Percentiles rank a stretch among this genome's conserved stretches.
These are phyloP conservation scores for Gelatoporia subvermispora DNA, from an alignment of 768 basidiomycete genomes.

Conservation along the genomic window DNA sequence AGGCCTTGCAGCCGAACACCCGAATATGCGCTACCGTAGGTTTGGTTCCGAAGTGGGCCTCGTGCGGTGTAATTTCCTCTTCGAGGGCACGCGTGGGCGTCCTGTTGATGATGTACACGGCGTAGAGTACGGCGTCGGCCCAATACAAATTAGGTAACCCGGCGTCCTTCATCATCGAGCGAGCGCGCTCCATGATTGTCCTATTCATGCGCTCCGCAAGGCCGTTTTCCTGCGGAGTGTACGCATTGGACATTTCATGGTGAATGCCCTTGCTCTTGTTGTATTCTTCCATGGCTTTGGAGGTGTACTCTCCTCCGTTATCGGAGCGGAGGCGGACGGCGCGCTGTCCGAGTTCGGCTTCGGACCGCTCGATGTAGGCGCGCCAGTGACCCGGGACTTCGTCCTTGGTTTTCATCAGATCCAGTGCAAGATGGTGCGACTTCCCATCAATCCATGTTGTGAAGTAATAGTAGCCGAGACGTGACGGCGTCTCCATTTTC, in stretches of 20 bases:
- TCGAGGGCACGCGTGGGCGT: constrained; percentile 9
- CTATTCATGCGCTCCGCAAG: constrained; percentile 34
- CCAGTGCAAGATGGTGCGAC: constrained; percentile 3
- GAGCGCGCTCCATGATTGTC: constrained; percentile 11
- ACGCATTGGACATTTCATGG: constrained; percentile 11
- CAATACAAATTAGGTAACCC: constrained; percentile 17
- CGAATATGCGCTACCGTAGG: constrained; percentile 13
- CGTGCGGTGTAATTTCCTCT: constrained; percentile 14
- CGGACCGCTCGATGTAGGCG: background rate
- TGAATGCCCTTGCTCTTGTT: constrained; percentile 2
- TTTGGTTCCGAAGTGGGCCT: constrained; percentile 10
- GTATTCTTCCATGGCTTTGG: constrained; percentile 1
- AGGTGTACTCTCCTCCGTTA: constrained; percentile 6
- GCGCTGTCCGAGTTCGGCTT: constrained; percentile 1
- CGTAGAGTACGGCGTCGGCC: constrained; percentile 24
- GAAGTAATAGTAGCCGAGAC: constrained; percentile 11
- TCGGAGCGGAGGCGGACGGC: background rate
- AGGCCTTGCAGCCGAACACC: constrained; percentile 8
- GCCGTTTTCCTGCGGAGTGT: constrained; percentile 27
- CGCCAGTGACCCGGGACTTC: background rate
- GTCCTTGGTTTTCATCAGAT: constrained; percentile 2
- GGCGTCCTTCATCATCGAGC: constrained; percentile 8
- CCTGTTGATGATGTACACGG: constrained; percentile 17
- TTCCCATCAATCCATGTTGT: constrained; percentile 17
- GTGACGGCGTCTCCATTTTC: constrained; percentile 8